These are phyloP conservation scores for Tephrocybe sp. DNA, from an alignment of 768 basidiomycete species.

Conservation along the genomic window DNA sequence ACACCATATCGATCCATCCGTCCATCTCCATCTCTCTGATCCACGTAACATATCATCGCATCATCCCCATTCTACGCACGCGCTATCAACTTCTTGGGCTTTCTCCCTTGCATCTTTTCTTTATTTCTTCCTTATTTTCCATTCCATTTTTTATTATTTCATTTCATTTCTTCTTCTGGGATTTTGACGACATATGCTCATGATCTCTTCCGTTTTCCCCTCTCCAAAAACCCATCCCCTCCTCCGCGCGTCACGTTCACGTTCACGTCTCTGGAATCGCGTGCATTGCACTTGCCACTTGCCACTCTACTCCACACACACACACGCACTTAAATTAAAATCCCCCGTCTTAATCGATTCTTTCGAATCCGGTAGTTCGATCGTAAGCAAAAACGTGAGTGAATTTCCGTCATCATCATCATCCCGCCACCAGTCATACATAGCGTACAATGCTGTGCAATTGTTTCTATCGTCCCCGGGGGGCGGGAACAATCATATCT, in stretches of 20 bases:
- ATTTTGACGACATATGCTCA: slow-evolving; percentile 17
- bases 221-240: slow-evolving; percentile 6
- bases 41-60: background rate
- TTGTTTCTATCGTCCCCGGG: background rate
- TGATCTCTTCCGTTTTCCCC: slow-evolving; percentile 23
- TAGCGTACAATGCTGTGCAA: no score
- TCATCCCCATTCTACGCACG: no score
- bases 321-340: background rate
- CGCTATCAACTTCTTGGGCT: no score
- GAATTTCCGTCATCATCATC: no score
- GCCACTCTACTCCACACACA: slow-evolving; percentile 3
- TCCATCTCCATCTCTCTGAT: slow-evolving; percentile 12
- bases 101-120: background rate
- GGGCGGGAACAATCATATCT: background rate
- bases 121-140: slow-evolving; percentile 19
- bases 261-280: background rate
- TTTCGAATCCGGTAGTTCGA: slow-evolving; percentile 38
- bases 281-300: slow-evolving; percentile 8
- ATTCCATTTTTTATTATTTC: slow-evolving; percentile 14
- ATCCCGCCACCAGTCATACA: no score
- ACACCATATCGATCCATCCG: slow-evolving; percentile 6
- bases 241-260: no score
- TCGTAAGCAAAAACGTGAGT: slow-evolving; percentile 73
- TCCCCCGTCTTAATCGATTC: background rate
- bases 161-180: slow-evolving; percentile 9